phyloP scores from a whole-genome alignment of 768 basidiomycete genomes.

The Termitomyces heimii region DNA sequence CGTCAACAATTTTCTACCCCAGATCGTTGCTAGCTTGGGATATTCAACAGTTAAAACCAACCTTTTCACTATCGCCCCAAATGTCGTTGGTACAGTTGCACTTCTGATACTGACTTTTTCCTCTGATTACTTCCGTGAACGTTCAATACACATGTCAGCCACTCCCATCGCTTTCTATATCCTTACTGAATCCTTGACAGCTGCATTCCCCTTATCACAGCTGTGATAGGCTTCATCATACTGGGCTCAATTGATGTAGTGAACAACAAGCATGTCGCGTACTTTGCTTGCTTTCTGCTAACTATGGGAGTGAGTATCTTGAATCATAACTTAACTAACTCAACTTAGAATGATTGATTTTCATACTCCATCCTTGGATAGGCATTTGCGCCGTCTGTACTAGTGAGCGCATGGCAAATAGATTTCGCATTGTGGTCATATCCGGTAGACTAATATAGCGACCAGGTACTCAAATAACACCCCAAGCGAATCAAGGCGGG shows the following conservation, averaged over 20 bases:
- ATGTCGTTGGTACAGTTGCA: slow-evolving; percentile 41
- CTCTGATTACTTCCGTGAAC: slow-evolving; percentile 45
- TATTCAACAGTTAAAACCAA: slow-evolving; percentile 47
- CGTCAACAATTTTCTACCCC: slow-evolving; percentile 50
- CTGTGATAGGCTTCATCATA: slow-evolving; percentile 34
- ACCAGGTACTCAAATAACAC: slow-evolving; percentile 44
- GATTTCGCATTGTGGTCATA: background rate
- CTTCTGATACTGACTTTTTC: slow-evolving; percentile 41
- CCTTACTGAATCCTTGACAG: slow-evolving; percentile 13
- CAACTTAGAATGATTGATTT: background rate
- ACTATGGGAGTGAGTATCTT: slow-evolving; percentile 36
- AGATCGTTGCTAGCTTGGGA: slow-evolving; percentile 38
- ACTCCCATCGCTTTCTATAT: background rate
- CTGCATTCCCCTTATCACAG: slow-evolving; percentile 35
- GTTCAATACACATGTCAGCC: slow-evolving; percentile 42
- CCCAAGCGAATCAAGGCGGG: slow-evolving; percentile 40
- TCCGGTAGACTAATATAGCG: background rate
- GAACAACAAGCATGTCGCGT: slow-evolving; percentile 35
- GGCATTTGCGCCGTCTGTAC: slow-evolving; percentile 43
- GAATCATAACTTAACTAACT: background rate
- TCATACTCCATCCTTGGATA: slow-evolving; percentile 9
- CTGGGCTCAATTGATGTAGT: slow-evolving; percentile 40
- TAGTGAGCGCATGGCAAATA: slow-evolving; percentile 35
- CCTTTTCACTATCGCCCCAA: slow-evolving; percentile 47
- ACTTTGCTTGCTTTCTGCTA: slow-evolving; percentile 51